A percentile compares a stretch with the other conserved stretches of the same genome.
Evolutionary conservation across 148 eudicot genomes (phyloP).

Genomic region (Rhododendron griersonianum): DNA sequence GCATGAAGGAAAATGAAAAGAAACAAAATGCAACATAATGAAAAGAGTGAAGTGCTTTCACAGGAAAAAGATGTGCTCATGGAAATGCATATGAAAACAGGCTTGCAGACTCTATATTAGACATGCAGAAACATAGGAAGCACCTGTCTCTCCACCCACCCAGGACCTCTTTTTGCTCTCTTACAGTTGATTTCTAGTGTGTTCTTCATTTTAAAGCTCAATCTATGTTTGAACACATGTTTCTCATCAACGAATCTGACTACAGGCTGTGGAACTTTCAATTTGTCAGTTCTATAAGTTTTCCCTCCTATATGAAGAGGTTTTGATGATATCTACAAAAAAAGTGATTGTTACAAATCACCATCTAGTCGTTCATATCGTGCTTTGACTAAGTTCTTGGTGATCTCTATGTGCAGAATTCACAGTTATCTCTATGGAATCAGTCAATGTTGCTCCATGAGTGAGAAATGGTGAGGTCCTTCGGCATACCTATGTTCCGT

Average conservation of each 20-base stretch:
- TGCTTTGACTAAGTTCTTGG: not conserved
- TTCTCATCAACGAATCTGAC: not conserved
- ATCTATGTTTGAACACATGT: not conserved
- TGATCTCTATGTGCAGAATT: not conserved
- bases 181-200: not conserved
- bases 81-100: not conserved
- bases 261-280: not conserved
- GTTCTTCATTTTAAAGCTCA: not conserved
- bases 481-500: too few relatives aligned
- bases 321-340: not conserved
- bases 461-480: too few relatives aligned
- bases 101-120: not conserved
- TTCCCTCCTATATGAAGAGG: not conserved
- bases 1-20: constrained; percentile 3
- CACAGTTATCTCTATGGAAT: too few relatives aligned
- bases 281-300: not conserved
- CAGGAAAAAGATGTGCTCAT: not conserved
- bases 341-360: not conserved
- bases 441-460: too few relatives aligned
- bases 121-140: not conserved
- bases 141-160: not conserved
- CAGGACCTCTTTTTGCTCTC: too few relatives aligned
- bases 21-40: constrained; percentile 11
- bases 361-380: not conserved
- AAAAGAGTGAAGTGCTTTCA: not conserved